Evolutionary conservation across 2,329 filamentous ascomycete species (phyloP).

Genomic region (Monosporascus cannonballus): DNA sequence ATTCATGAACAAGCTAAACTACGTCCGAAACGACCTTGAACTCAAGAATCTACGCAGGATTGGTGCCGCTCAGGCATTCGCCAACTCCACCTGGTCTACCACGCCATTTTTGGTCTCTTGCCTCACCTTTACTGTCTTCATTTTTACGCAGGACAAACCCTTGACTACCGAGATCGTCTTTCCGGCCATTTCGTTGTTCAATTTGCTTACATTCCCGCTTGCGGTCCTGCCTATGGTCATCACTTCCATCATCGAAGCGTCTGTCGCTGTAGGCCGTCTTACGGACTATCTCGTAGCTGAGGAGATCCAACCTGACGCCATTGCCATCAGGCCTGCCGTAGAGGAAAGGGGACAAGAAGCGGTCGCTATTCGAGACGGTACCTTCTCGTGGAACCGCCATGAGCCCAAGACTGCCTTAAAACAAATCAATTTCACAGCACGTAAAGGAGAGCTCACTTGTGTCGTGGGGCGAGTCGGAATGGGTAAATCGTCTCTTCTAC

Average conservation of each 20-base stretch:
- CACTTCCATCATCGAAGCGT: slow-evolving; percentile 89
- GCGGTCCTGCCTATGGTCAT: slow-evolving; percentile 97
- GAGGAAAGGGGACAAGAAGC: slow-evolving; percentile 78
- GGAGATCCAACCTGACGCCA: slow-evolving; percentile 82
- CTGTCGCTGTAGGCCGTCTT: slow-evolving; percentile 82
- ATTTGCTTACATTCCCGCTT: slow-evolving; percentile 89
- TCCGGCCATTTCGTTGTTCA: slow-evolving; percentile 85
- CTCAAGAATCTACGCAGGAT: slow-evolving; percentile 94
- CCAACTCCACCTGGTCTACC: slow-evolving; percentile 97
- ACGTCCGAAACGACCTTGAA: slow-evolving; percentile 92
- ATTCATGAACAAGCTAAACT: slow-evolving; percentile 96
- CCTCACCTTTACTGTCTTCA: slow-evolving; percentile 91
- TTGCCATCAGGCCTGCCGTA: slow-evolving; percentile 62
- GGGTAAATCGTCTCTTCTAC: slow-evolving; percentile 89
- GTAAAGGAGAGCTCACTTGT: slow-evolving; percentile 90
- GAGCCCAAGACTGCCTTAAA: slow-evolving; percentile 65
- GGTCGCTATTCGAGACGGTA: slow-evolving; percentile 74
- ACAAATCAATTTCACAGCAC: slow-evolving; percentile 80
- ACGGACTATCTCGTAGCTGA: slow-evolving; percentile 82
- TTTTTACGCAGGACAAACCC: slow-evolving; percentile 73
- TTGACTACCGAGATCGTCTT: slow-evolving; percentile 94
- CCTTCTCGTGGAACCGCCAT: slow-evolving; percentile 92
- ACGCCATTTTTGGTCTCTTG: slow-evolving; percentile 97
- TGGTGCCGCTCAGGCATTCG: slow-evolving; percentile 85
- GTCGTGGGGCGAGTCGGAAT: slow-evolving; percentile 90